Percentiles rank a stretch among this genome's conserved stretches.
These are phyloP conservation scores for Scytalidium sp. DNA, from an alignment of 2,329 filamentous ascomycete species.

Conservation along the genomic window DNA sequence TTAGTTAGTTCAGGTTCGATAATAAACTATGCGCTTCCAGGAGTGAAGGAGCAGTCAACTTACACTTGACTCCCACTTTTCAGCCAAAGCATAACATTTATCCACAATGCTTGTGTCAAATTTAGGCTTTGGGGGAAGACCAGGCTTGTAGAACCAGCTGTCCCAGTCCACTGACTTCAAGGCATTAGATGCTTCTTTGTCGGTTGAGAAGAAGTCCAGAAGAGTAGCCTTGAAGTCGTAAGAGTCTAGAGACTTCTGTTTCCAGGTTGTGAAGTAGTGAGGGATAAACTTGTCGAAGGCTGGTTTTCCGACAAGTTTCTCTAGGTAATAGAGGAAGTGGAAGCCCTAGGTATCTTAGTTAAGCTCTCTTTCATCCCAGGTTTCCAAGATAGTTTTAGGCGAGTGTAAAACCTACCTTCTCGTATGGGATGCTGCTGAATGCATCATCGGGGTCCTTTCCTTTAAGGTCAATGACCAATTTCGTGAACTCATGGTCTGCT, in stretches of 20 bases:
- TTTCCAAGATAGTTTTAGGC: background rate
- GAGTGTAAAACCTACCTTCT: conserved; percentile 53
- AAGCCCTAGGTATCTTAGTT: conserved; percentile 55
- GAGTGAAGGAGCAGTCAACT: conserved; percentile 16
- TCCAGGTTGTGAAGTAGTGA: conserved; percentile 86
- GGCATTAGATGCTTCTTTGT: conserved; percentile 59
- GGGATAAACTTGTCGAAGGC: conserved; percentile 95
- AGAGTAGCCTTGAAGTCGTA: conserved; percentile 92
- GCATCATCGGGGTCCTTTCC: conserved; percentile 94
- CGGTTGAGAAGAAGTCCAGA: conserved; percentile 75
- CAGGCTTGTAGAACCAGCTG: conserved; percentile 81
- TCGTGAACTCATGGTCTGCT: conserved; percentile 86
- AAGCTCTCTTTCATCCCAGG: background rate
- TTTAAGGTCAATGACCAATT: conserved; percentile 81
- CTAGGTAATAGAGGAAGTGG: conserved; percentile 87
- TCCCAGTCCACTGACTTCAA: conserved; percentile 84
- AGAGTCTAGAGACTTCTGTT: conserved; percentile 83
- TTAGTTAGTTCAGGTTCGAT: background rate
- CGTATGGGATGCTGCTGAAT: conserved; percentile 89
- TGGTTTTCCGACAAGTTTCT: conserved; percentile 78
- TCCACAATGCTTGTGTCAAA: conserved; percentile 90
- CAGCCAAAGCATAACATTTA: conserved; percentile 76
- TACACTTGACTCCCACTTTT: conserved; percentile 71
- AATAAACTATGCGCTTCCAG: background rate
- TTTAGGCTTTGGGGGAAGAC: conserved; percentile 82